These are phyloP conservation scores for Phytophthora macrochlamydospora DNA, from an alignment of 352 stramenopile genomes.

Conservation along the genomic window DNA sequence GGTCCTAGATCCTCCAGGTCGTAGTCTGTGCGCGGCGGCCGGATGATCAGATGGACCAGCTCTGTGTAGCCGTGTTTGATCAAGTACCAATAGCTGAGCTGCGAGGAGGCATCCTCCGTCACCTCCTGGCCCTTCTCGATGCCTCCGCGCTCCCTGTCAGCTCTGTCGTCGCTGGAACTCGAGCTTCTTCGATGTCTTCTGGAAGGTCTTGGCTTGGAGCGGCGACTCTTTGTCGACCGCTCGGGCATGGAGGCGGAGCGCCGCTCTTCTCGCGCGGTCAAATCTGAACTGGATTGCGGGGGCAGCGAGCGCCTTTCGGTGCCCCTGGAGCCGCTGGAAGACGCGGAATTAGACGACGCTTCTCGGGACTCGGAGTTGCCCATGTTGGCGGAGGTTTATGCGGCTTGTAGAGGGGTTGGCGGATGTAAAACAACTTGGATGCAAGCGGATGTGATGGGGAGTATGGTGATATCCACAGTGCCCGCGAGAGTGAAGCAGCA, in stretches of 20 bases:
- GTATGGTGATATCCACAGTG: too few relatives aligned
- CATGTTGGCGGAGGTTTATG: conserved; percentile 38
- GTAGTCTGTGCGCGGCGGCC: conserved; percentile 94
- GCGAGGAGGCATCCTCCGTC: conserved; percentile 73
- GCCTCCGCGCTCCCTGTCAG: conserved; percentile 52
- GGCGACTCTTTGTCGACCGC: conserved; percentile 15
- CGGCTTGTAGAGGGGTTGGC: conserved; percentile 9
- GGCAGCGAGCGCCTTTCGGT: conserved; percentile 17
- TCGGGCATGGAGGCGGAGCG: conserved; percentile 41
- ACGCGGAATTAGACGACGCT: conserved; percentile 11
- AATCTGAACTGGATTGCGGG: conserved; percentile 22
- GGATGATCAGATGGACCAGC: conserved; percentile 98
- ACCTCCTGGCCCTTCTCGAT: conserved; percentile 77
- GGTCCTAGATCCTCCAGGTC: conserved; percentile 91
- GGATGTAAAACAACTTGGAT: not conserved
- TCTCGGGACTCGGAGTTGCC: conserved; percentile 62
- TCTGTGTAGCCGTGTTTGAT: conserved; percentile 94
- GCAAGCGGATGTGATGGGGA: conserved; percentile 1
- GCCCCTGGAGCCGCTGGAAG: conserved; percentile 16
- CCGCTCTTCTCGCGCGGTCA: conserved; percentile 8
- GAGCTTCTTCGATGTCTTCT: conserved; percentile 19
- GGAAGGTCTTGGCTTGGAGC: conserved; percentile 16
- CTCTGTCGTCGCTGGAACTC: conserved; percentile 21
- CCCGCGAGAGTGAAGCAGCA: too few relatives aligned
- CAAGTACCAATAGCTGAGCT: conserved; percentile 88